A percentile compares a stretch with the other conserved stretches of the same genome.
Conservation (phyloP, 2,329 filamentous ascomycete genomes). For the Mariannaea elegans region DNA sequence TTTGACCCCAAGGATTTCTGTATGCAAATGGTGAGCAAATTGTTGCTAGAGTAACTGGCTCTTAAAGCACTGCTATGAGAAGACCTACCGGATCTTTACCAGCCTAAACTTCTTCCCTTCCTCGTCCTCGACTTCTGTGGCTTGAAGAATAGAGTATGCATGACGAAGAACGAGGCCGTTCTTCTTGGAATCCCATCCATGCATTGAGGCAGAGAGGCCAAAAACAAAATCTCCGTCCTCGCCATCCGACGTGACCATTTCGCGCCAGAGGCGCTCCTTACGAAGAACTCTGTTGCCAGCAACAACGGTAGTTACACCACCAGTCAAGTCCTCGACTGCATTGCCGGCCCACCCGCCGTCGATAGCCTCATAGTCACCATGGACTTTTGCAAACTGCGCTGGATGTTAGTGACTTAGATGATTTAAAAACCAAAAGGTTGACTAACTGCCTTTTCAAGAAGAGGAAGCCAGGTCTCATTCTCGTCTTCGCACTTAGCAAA, state of each 20-base stretch:
- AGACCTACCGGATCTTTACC: constrained; percentile 54
- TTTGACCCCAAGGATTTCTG: constrained; percentile 77
- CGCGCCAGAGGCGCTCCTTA: constrained; percentile 75
- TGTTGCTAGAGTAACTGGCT: neutral
- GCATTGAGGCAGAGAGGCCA: constrained; percentile 48
- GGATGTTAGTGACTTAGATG: constrained; percentile 8
- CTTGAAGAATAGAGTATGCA: constrained; percentile 61
- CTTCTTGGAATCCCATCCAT: constrained; percentile 35
- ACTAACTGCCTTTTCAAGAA: constrained; percentile 72
- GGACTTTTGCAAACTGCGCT: constrained; percentile 72
- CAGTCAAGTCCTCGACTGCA: constrained; percentile 59
- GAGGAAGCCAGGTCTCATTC: constrained; percentile 78
- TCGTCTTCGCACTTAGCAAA: constrained; percentile 74
- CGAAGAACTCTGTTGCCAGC: constrained; percentile 67
- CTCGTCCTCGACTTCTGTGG: constrained; percentile 54
- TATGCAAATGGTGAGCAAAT: neutral
- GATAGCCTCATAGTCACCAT: constrained; percentile 75
- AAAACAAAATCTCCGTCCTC: constrained; percentile 75
- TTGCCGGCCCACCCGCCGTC: constrained; percentile 71
- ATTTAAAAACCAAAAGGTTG: accelerated
- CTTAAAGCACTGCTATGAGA: neutral
- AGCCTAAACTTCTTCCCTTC: constrained; percentile 50
- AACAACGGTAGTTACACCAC: constrained; percentile 65
- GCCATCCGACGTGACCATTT: constrained; percentile 71
- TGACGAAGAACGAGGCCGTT: constrained; percentile 56